These are phyloP conservation scores for Candida freyschussii DNA, from an alignment of 1,139 yeast species.

Conservation along the genomic window DNA sequence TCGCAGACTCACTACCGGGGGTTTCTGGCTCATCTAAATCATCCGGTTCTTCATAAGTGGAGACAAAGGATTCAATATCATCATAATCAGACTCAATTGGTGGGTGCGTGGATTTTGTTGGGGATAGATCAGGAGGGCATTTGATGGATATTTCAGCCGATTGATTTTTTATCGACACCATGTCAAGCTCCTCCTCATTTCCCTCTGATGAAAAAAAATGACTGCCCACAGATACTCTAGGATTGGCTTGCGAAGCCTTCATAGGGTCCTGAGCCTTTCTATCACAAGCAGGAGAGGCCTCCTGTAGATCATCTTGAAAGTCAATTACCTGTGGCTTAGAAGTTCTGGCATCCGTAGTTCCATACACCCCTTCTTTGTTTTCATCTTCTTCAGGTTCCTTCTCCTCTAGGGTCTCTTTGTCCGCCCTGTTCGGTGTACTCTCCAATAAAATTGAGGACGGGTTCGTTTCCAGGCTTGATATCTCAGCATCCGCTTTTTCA, in stretches of 20 bases:
- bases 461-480: constrained; percentile 8
- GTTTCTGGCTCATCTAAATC: constrained; percentile 12
- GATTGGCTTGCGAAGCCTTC: too few species aligned
- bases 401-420: constrained; percentile 1
- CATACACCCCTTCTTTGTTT: background rate
- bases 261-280: too few species aligned
- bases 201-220: too few species aligned
- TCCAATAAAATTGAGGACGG: constrained; percentile 21
- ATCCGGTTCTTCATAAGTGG: constrained; percentile 20
- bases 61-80: constrained; percentile 22
- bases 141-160: too few species aligned
- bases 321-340: too few species aligned
- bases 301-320: too few species aligned
- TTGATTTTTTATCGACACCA: too few species aligned
- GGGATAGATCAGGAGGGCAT: background rate
- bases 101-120: constrained; percentile 1
- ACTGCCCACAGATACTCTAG: too few species aligned
- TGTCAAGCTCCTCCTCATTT: too few species aligned
- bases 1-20: constrained; percentile 8
- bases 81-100: constrained; percentile 16
- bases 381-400: background rate
- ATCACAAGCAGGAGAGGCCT: too few species aligned
- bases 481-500: constrained; percentile 7
- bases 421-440: constrained; percentile 21
- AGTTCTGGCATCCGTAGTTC: background rate